phyloP scores from a whole-genome alignment of 495 filamentous ascomycete species.

The Podospora anserina region DNA sequence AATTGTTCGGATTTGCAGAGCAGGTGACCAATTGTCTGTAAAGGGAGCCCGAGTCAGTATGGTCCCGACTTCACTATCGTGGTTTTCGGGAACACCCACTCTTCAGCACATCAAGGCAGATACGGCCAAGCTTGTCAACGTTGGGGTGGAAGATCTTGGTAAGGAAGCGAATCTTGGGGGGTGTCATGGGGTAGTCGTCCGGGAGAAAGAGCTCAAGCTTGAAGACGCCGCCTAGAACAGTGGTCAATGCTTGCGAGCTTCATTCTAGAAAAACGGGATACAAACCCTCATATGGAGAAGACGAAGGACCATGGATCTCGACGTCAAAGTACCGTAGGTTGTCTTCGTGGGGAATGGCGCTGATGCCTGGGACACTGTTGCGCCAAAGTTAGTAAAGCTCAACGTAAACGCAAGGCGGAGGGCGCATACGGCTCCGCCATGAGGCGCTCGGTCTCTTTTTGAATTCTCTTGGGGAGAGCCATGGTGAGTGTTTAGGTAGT shows the following conservation, averaged over 20 bases:
- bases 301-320: constrained; percentile 87
- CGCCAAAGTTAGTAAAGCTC: constrained; percentile 18
- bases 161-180: constrained; percentile 95
- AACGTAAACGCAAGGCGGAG: background rate
- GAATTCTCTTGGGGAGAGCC: constrained; percentile 90
- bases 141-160: constrained; percentile 99
- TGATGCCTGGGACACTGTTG: constrained; percentile 88
- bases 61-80: background rate
- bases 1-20: constrained; percentile 96
- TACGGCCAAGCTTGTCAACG: constrained; percentile 94
- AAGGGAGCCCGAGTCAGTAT: background rate
- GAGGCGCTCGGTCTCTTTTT: constrained; percentile 97
- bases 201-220: constrained; percentile 98
- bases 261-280: constrained; percentile 30
- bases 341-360: constrained; percentile 95
- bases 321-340: constrained; percentile 99
- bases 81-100: constrained; percentile 53
- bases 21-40: constrained; percentile 96
- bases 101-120: constrained; percentile 96
- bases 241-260: constrained; percentile 1
- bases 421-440: constrained; percentile 86
- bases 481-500: constrained; percentile 35
- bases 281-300: constrained; percentile 85
- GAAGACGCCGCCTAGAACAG: constrained; percentile 78
- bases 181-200: constrained; percentile 99